Percentiles rank a stretch among this genome's conserved stretches.
Evolutionary conservation across 176 grass and related monocot species (phyloP).

Genomic region (Puccinellia tenuiflora): DNA sequence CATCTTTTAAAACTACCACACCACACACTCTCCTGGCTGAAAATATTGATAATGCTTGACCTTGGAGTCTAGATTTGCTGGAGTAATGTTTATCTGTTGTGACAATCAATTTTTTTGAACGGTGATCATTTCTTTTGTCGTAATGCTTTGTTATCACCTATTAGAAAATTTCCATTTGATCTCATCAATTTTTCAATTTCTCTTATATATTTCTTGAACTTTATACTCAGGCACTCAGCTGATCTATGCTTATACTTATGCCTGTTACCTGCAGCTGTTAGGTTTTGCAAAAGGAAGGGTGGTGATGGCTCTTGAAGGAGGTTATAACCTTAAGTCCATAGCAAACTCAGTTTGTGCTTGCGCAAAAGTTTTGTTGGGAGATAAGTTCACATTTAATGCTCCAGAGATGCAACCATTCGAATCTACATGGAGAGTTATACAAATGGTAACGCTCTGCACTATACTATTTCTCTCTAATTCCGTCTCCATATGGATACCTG

Average conservation of each 20-base stretch:
- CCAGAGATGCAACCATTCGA: constrained; percentile 50
- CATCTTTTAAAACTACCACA: neutral
- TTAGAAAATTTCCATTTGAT: too few species aligned
- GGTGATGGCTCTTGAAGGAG: constrained; percentile 92
- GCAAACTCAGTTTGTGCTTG: constrained; percentile 89
- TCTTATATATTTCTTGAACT: constrained; percentile 12
- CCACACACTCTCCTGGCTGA: neutral
- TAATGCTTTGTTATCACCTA: constrained; percentile 16
- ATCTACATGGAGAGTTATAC: constrained; percentile 82
- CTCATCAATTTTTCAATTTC: constrained; percentile 7
- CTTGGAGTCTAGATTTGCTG: constrained; percentile 4
- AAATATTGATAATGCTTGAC: neutral
- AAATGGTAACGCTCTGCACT: constrained; percentile 52
- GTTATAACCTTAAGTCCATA: constrained; percentile 90
- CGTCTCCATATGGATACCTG: constrained; percentile 4
- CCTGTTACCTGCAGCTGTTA: constrained; percentile 52
- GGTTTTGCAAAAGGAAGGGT: constrained; percentile 88
- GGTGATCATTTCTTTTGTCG: neutral
- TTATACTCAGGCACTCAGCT: neutral
- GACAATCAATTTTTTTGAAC: neutral
- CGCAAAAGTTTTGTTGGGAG: constrained; percentile 75
- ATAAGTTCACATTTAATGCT: constrained; percentile 38
- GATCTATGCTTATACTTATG: neutral
- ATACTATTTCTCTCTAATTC: constrained; percentile 25
- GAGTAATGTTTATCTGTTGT: neutral